Evolutionary conservation across 2,329 filamentous ascomycete genomes (phyloP).

Genomic region (Zarea fungicola): DNA sequence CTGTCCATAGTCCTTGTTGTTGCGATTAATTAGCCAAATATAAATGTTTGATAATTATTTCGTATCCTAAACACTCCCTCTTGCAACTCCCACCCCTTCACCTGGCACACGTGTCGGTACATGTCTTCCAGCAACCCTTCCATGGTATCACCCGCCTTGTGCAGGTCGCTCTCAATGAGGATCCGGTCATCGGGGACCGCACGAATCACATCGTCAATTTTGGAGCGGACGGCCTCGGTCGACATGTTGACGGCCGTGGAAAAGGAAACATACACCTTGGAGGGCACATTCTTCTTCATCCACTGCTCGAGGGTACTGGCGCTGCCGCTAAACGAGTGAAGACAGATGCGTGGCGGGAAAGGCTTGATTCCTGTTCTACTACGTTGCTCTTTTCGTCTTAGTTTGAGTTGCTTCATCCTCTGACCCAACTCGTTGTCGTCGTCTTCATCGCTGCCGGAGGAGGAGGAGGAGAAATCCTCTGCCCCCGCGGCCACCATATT

Average conservation of each 20-base stretch:
- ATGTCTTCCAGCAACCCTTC: slow-evolving; percentile 71
- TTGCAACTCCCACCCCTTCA: slow-evolving; percentile 72
- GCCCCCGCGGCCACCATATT: slow-evolving; percentile 43
- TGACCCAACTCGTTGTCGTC: slow-evolving; percentile 18
- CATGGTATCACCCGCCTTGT: slow-evolving; percentile 76
- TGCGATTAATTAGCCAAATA: slow-evolving; percentile 61
- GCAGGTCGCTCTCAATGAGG: slow-evolving; percentile 85
- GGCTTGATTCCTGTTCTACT: slow-evolving; percentile 40
- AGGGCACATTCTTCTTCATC: slow-evolving; percentile 64
- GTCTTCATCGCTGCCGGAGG: slow-evolving; percentile 32
- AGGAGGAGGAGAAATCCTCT: slow-evolving; percentile 39
- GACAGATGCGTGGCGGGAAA: slow-evolving; percentile 82
- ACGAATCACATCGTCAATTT: slow-evolving; percentile 61
- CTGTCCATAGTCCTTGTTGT: too few relatives aligned
- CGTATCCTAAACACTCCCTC: slow-evolving; percentile 64
- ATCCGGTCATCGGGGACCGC: slow-evolving; percentile 72
- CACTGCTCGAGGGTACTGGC: slow-evolving; percentile 74
- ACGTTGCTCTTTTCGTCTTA: not conserved
- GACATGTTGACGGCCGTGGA: slow-evolving; percentile 77
- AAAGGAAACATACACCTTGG: slow-evolving; percentile 81
- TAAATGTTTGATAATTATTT: slow-evolving; percentile 72
- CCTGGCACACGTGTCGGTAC: slow-evolving; percentile 66
- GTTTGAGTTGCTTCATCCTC: slow-evolving; percentile 15
- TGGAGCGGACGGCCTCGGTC: slow-evolving; percentile 37
- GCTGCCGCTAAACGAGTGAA: slow-evolving; percentile 87